These are phyloP conservation scores for Diospyros kaki DNA, from an alignment of 148 eudicot genomes.

Conservation along the genomic window DNA sequence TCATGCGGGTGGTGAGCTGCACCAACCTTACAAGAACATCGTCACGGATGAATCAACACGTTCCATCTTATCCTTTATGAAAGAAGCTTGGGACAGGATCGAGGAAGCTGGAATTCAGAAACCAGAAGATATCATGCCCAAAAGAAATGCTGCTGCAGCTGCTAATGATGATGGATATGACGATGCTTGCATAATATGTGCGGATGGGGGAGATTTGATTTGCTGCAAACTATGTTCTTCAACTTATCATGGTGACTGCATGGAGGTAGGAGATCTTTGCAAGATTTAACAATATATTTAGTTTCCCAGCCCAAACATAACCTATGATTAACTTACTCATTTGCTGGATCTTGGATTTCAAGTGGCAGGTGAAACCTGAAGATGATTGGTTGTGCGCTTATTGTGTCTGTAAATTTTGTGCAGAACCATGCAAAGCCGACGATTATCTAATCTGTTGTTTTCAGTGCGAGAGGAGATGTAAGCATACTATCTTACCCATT, in stretches of 20 bases:
- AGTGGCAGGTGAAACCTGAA: constrained; percentile 38
- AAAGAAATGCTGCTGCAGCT: neutral
- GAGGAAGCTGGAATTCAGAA: constrained; percentile 9
- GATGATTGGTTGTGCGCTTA: constrained; percentile 49
- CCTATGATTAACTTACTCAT: no score
- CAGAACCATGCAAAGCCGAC: neutral
- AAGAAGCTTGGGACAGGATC: constrained; percentile 36
- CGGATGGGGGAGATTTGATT: constrained; percentile 58
- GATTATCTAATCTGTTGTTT: constrained; percentile 25
- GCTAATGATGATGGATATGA: constrained; percentile 18
- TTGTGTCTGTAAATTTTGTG: constrained; percentile 54
- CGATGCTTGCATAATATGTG: constrained; percentile 63
- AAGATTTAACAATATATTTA: neutral
- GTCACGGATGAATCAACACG: neutral
- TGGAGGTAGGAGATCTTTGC: constrained; percentile 32
- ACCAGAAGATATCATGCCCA: constrained; percentile 12
- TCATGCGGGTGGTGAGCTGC: constrained; percentile 12
- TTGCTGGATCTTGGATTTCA: neutral
- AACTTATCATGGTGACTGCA: constrained; percentile 46
- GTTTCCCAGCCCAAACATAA: no score
- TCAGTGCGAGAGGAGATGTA: constrained; percentile 54
- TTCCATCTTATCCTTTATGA: constrained; percentile 26
- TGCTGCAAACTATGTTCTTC: constrained; percentile 57
- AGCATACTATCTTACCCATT: neutral
- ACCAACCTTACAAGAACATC: constrained; percentile 26